Conservation (phyloP, 345 rosid genomes). For the Litchi chinensis region DNA sequence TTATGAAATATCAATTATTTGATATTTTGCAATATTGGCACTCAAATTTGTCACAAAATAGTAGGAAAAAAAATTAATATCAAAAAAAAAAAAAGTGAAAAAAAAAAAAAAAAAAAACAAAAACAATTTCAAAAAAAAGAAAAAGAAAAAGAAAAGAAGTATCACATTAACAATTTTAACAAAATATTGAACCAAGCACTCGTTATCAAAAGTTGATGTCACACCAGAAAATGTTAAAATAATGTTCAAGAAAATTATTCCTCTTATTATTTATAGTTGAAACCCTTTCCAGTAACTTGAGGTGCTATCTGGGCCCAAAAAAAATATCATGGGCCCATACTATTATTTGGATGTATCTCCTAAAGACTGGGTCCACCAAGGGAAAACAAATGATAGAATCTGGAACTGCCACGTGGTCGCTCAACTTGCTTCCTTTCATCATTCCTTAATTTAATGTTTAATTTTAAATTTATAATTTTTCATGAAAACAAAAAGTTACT, state of each 20-base stretch:
- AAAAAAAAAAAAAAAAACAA: too few relatives aligned
- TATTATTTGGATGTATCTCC: slow-evolving; percentile 39
- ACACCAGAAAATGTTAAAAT: neutral
- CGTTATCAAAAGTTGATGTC: too few relatives aligned
- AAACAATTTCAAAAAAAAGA: too few relatives aligned
- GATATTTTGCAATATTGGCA: too few relatives aligned
- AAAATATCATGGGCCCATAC: slow-evolving; percentile 11
- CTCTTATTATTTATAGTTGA: neutral
- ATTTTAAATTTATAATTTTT: neutral
- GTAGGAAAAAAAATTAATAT: too few relatives aligned
- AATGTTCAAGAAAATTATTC: slow-evolving; percentile 1
- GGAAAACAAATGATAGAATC: slow-evolving; percentile 31
- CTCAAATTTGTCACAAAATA: too few relatives aligned
- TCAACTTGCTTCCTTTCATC: neutral
- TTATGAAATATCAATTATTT: too few relatives aligned
- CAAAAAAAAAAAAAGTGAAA: too few relatives aligned
- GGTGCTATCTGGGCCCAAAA: slow-evolving; percentile 11
- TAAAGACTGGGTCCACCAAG: slow-evolving; percentile 25
- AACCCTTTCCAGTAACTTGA: slow-evolving; percentile 16
- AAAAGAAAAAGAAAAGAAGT: too few relatives aligned
- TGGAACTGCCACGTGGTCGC: slow-evolving; percentile 35
- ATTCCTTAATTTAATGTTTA: neutral
- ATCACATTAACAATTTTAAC: too few relatives aligned
- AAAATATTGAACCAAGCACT: too few relatives aligned
- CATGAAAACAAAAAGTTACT: neutral